Evolutionary conservation across 1,284 basidiomycete genomes (phyloP).

Genomic region (Trichosporon ovoides): DNA sequence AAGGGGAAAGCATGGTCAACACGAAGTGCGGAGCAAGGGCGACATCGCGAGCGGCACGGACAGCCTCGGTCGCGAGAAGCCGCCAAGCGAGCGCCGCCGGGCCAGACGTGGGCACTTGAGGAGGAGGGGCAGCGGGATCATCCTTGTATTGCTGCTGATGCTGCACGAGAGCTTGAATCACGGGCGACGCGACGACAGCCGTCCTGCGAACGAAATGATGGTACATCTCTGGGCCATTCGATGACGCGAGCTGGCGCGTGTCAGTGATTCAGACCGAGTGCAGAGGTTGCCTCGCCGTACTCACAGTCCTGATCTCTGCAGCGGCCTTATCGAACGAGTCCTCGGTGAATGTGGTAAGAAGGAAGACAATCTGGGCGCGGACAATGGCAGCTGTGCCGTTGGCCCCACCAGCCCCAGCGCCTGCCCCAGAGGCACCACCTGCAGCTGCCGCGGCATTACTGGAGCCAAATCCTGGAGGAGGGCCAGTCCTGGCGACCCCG

Average conservation of each 20-base stretch:
- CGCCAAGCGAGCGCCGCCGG: conserved; percentile 44
- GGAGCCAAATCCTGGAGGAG: conserved; percentile 44
- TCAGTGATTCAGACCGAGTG: conserved; percentile 7
- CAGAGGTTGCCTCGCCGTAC: conserved; percentile 42
- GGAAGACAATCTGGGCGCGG: conserved; percentile 71
- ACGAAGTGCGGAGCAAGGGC: conserved; percentile 46
- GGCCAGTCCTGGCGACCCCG: conserved; percentile 43
- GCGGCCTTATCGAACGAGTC: conserved; percentile 90
- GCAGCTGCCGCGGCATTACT: conserved; percentile 7
- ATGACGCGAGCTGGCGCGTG: conserved; percentile 71
- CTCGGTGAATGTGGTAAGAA: conserved; percentile 86
- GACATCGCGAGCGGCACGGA: conserved; percentile 44
- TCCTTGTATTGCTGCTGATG: conserved; percentile 42
- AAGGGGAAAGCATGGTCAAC: conserved; percentile 44
- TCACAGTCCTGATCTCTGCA: conserved; percentile 80
- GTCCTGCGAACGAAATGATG: conserved; percentile 90
- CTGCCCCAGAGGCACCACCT: conserved; percentile 12
- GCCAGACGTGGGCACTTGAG: conserved; percentile 35
- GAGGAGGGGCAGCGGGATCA: conserved; percentile 41
- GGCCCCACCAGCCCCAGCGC: conserved; percentile 11
- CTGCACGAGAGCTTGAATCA: conserved; percentile 42
- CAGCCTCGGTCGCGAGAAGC: conserved; percentile 44
- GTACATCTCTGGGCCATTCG: conserved; percentile 91
- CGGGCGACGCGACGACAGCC: conserved; percentile 60
- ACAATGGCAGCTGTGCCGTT: conserved; percentile 48